These are phyloP conservation scores for Ustilago sp. DNA, from an alignment of 1,284 basidiomycete species.

Conservation along the genomic window DNA sequence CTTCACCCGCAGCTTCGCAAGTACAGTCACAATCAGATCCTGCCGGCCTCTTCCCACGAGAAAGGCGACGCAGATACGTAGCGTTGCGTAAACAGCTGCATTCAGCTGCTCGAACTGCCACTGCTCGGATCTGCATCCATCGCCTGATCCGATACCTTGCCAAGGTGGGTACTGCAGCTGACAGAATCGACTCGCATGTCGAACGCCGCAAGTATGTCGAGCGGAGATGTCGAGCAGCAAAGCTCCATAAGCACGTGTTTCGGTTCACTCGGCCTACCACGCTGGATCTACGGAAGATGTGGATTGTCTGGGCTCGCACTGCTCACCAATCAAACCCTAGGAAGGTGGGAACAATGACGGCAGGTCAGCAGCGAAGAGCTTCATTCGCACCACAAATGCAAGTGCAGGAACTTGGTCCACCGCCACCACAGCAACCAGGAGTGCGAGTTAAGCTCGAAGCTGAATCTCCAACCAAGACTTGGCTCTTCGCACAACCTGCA, in stretches of 20 bases:
- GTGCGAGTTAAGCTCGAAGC: neutral
- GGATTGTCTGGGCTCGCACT: constrained; percentile 32
- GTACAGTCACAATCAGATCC: constrained; percentile 15
- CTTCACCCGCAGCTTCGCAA: neutral
- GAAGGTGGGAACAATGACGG: neutral
- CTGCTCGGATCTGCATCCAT: constrained; percentile 12
- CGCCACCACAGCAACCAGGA: neutral
- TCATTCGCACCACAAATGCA: constrained; percentile 3
- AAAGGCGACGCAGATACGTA: constrained; percentile 20
- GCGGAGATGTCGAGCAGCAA: constrained; percentile 16
- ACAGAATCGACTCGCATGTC: neutral
- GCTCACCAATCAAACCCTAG: constrained; percentile 2
- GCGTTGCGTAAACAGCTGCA: constrained; percentile 22
- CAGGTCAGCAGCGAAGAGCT: constrained; percentile 4
- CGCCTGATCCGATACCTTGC: constrained; percentile 22
- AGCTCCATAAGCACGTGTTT: constrained; percentile 20
- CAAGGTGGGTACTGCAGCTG: neutral
- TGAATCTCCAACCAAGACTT: neutral
- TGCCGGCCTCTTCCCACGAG: constrained; percentile 27
- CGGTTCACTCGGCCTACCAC: neutral
- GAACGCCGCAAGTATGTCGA: constrained; percentile 8
- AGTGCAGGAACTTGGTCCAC: neutral
- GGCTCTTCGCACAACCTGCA: neutral
- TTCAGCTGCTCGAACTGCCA: constrained; percentile 9
- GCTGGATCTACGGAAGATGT: constrained; percentile 29